Evolutionary conservation across 306 rosid species (phyloP).

Genomic region (Quercus agrifolia): DNA sequence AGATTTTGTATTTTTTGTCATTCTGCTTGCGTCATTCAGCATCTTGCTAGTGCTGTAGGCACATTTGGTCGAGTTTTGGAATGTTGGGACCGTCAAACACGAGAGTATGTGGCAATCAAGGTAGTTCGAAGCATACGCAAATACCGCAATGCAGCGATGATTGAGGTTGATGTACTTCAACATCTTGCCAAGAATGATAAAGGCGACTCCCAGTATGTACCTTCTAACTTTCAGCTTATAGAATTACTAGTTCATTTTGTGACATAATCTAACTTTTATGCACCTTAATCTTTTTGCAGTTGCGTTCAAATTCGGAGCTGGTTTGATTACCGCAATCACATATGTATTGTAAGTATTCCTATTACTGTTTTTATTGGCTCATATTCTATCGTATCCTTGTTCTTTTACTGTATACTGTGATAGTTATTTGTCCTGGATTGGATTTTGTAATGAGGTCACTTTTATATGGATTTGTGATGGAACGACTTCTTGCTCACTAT

Average conservation of each 20-base stretch:
- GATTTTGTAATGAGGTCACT: not conserved
- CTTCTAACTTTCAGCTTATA: conserved; percentile 4
- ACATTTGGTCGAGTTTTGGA: conserved; percentile 99
- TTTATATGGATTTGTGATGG: conserved; percentile 10
- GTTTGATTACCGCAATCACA: conserved; percentile 97
- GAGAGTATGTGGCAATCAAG: conserved; percentile 90
- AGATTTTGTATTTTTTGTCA: conserved; percentile 68
- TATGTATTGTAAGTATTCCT: conserved; percentile 81
- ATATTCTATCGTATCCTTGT: conserved; percentile 2
- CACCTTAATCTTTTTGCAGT: conserved; percentile 42
- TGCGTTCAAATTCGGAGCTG: conserved; percentile 81
- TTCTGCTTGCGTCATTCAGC: conserved; percentile 87
- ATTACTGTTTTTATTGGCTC: not conserved
- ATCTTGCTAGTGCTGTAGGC: conserved; percentile 99
- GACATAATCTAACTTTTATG: conserved; percentile 21
- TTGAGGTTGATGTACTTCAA: conserved; percentile 83
- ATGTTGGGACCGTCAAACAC: conserved; percentile 92
- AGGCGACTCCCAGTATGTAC: conserved; percentile 59
- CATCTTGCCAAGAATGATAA: conserved; percentile 55
- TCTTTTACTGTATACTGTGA: conserved; percentile 6
- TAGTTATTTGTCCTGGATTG: not conserved
- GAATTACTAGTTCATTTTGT: conserved; percentile 20
- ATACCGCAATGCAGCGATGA: conserved; percentile 93
- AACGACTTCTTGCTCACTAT: not conserved
- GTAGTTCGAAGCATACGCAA: conserved; percentile 81